Evolutionary conservation across 768 basidiomycete species (phyloP).

Genomic region (Leucocoprinus birnbaumii): DNA sequence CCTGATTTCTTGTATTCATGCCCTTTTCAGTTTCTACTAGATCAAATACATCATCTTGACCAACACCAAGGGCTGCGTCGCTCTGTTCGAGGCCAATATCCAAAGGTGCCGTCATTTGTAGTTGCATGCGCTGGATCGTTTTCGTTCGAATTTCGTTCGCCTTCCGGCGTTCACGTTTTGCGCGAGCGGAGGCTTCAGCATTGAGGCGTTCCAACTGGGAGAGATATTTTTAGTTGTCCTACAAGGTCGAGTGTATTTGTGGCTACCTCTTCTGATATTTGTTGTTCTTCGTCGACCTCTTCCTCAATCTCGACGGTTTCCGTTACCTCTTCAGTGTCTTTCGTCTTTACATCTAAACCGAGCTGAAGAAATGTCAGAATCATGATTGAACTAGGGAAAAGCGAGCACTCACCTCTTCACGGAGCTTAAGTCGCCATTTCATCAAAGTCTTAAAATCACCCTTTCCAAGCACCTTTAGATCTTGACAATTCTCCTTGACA

Average conservation of each 20-base stretch:
- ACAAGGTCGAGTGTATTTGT: not conserved
- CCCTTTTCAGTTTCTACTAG: constrained; percentile 57
- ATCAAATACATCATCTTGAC: constrained; percentile 89
- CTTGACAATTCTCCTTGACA: constrained; percentile 78
- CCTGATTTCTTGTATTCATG: constrained; percentile 35
- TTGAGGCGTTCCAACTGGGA: constrained; percentile 82
- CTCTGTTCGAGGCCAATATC: constrained; percentile 90
- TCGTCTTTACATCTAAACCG: constrained; percentile 80
- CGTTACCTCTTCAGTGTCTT: constrained; percentile 68
- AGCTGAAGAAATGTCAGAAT: constrained; percentile 38
- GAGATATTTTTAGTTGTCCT: constrained; percentile 9
- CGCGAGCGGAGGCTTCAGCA: constrained; percentile 65
- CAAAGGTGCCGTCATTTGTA: constrained; percentile 96
- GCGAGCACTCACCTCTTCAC: constrained; percentile 74
- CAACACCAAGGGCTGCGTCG: constrained; percentile 68
- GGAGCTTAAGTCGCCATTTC: constrained; percentile 85
- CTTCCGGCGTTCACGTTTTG: constrained; percentile 78
- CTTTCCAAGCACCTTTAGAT: constrained; percentile 96
- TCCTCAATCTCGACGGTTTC: constrained; percentile 68
- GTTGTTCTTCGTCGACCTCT: constrained; percentile 81
- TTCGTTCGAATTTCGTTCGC: constrained; percentile 87
- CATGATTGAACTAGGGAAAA: not conserved
- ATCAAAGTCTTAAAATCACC: constrained; percentile 93
- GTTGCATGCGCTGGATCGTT: constrained; percentile 91
- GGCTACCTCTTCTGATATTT: constrained; percentile 83